These are phyloP conservation scores for Alternaria sp. DNA, from an alignment of 2,329 filamentous ascomycete species.

Conservation along the genomic window DNA sequence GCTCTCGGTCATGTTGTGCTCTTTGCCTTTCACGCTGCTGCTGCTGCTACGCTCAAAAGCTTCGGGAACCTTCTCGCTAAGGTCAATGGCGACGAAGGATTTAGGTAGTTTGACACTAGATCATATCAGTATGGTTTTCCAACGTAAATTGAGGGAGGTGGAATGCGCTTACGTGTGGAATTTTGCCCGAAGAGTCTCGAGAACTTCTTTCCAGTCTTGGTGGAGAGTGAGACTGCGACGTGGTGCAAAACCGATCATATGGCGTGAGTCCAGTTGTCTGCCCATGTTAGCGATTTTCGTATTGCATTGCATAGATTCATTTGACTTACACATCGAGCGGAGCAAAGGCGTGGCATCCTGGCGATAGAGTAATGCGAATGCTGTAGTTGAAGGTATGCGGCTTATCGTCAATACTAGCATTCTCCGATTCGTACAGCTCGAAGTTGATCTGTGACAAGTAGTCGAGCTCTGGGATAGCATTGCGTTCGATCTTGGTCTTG, in stretches of 20 bases:
- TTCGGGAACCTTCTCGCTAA: constrained; percentile 56
- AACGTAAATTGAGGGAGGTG: neutral
- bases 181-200: constrained; percentile 91
- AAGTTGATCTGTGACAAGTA: constrained; percentile 98
- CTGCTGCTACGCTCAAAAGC: constrained; percentile 46
- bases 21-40: constrained; percentile 22
- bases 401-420: constrained; percentile 63
- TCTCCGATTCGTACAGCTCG: constrained; percentile 94
- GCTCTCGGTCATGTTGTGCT: constrained; percentile 24
- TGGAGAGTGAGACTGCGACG: constrained; percentile 88
- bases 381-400: constrained; percentile 87
- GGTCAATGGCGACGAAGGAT: constrained; percentile 58
- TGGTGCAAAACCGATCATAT: constrained; percentile 95
- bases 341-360: constrained; percentile 95
- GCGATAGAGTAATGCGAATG: constrained; percentile 94
- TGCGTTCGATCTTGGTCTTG: constrained; percentile 94
- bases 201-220: constrained; percentile 94
- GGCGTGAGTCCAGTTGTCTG: constrained; percentile 85
- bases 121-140: constrained; percentile 6
- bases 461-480: constrained; percentile 94
- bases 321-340: constrained; percentile 76
- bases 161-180: constrained; percentile 79
- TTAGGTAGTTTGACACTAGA: constrained; percentile 57
- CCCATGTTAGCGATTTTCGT: constrained; percentile 8
- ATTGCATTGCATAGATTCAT: neutral